phyloP scores from a whole-genome alignment of 1,139 yeast genomes.

The Hansenula lynferdii region DNA sequence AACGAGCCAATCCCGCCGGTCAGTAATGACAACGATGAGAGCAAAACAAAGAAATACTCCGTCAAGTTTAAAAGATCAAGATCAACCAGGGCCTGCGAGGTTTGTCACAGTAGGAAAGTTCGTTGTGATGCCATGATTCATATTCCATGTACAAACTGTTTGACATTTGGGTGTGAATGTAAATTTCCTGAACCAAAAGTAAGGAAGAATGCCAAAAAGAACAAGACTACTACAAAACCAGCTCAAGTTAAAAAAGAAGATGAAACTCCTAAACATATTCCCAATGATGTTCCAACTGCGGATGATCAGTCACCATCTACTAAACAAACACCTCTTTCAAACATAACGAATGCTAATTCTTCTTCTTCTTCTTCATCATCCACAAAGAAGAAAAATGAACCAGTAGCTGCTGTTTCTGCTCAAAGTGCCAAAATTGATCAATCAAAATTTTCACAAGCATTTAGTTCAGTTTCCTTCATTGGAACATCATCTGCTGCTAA shows the following conservation, averaged over 20 bases:
- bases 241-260: not conserved
- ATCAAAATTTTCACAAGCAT: slow-evolving; percentile 12
- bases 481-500: slow-evolving; percentile 25
- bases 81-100: slow-evolving; percentile 33
- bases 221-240: slow-evolving; percentile 5
- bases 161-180: slow-evolving; percentile 74
- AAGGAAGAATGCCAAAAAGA: slow-evolving; percentile 25
- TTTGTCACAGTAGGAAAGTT: slow-evolving; percentile 72
- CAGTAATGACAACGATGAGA: not conserved
- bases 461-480: slow-evolving; percentile 14
- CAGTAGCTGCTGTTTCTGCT: slow-evolving; percentile 23
- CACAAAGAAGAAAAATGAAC: slow-evolving; percentile 14
- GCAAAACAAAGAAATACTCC: slow-evolving; percentile 16
- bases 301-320: too few species aligned
- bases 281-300: too few species aligned
- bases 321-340: too few species aligned
- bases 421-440: slow-evolving; percentile 21
- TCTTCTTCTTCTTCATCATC: not conserved
- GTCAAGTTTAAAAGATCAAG: slow-evolving; percentile 25
- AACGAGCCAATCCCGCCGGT: too few species aligned
- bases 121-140: slow-evolving; percentile 67
- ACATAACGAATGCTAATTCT: too few species aligned
- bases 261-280: not conserved
- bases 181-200: slow-evolving; percentile 52
- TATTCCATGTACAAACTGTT: slow-evolving; percentile 74